These are phyloP conservation scores for Linaria vulgaris DNA, from an alignment of 257 asterid genomes.

Conservation along the genomic window DNA sequence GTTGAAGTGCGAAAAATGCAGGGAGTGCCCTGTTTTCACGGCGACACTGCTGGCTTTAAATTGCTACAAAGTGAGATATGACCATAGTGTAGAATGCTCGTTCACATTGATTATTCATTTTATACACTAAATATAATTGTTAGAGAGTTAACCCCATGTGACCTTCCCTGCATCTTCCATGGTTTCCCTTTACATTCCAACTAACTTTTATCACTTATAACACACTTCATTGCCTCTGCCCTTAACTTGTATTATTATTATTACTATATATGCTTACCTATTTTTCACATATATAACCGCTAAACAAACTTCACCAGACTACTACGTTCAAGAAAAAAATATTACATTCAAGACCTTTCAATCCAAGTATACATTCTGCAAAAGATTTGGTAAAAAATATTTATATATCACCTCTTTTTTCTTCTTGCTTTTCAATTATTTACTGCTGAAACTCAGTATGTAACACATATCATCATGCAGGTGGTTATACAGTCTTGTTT, in stretches of 20 bases:
- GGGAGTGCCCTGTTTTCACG: slow-evolving; percentile 45
- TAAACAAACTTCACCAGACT: slow-evolving; percentile 26
- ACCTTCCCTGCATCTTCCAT: slow-evolving; percentile 65
- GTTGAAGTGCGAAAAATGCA: slow-evolving; percentile 42
- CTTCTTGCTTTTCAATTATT: not conserved
- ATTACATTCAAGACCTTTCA: not conserved
- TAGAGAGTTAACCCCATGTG: slow-evolving; percentile 77
- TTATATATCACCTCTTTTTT: not conserved
- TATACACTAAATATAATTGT: slow-evolving; percentile 14
- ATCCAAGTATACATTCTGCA: not conserved
- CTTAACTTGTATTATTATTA: too few species aligned
- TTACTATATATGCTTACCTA: slow-evolving; percentile 32
- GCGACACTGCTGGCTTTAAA: slow-evolving; percentile 48
- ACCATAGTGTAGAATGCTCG: slow-evolving; percentile 40
- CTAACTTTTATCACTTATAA: slow-evolving; percentile 42
- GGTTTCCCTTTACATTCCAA: slow-evolving; percentile 48
- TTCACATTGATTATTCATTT: slow-evolving; percentile 16
- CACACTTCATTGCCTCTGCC: slow-evolving; percentile 22
- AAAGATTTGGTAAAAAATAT: not conserved
- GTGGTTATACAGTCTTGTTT: not conserved
- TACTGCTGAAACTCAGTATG: not conserved
- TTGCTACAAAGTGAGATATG: slow-evolving; percentile 30
- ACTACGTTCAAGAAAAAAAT: too few species aligned
- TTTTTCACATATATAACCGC: slow-evolving; percentile 24
- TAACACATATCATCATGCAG: slow-evolving; percentile 25